Base-by-base conservation (phyloP, 2,329 filamentous ascomycete genomes). In the Neurospora crassa region DNA sequence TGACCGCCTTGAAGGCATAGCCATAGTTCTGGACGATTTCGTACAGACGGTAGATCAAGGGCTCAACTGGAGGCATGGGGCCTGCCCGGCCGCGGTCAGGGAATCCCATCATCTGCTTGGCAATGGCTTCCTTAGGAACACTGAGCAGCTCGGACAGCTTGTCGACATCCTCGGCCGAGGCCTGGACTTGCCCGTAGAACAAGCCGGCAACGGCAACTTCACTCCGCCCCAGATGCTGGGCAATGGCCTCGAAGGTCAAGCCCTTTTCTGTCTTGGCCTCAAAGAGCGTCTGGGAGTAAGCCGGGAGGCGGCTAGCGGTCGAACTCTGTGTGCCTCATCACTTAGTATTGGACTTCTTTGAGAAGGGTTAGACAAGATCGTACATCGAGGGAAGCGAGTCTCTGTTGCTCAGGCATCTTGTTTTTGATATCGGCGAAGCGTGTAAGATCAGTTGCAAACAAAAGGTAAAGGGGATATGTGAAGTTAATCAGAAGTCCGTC, bases 1-100 rank as follows among this genome's bases (percentile, higher is more conserved):
- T 80, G 5, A 98, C 88, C 0, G 94, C 94, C 86, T 97, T 97
- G 83, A 96, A 97, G 0, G 94, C 92, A 80, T 97, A 96, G 1
- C 95, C 95, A 78, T 97, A 97, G 81, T 97, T 98, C 83, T 97
- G 94, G 73, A 98, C 91, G 79, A 97, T 92, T 85, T 98, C 95
- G 80, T 93, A 97, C 72, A 97, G 81, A 2, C 95, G 86, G 81
- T 98, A 98, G 78, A 97, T 94, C 76, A 96, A 82, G 5, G 93
- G 93, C 79, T 97, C 93, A 72, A 88, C 90, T 0, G 92, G 92
- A 0, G 92, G 93, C 92, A 96, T 94, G 71, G 93, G 91, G 1
- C 93, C 88, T 0, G 90, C 87, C 70, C 89, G 86, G 42, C 94
- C 94, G 3, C 94, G 88, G 80, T 97, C 92, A 0, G 94, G 94